Conservation (phyloP, 345 rosid species). For the thale cress (Arabidopsis thaliana) region TAIR10.1 NC_003076.8:8693001-8693500, state of each 20-base stretch:
- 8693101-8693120: slow-evolving; percentile 27
- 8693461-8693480: slow-evolving; percentile 1
- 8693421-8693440: slow-evolving; percentile 25
- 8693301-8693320: slow-evolving; percentile 86
- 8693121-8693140: slow-evolving; percentile 36
- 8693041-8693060: slow-evolving; percentile 27
- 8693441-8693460: slow-evolving; percentile 22
- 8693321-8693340: slow-evolving; percentile 96
- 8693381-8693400: slow-evolving; percentile 99
- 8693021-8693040: background rate
- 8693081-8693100: slow-evolving; percentile 5
- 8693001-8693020: slow-evolving; percentile 35
- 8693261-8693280: slow-evolving; percentile 65
- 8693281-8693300: slow-evolving; percentile 66
- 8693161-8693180: slow-evolving; percentile 41
- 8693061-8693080: background rate
- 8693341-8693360: slow-evolving; percentile 97
- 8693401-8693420: background rate
- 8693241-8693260: slow-evolving; percentile 49
- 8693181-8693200: slow-evolving; percentile 43
- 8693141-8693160: slow-evolving; percentile 34
- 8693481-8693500: background rate
- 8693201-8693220: slow-evolving; percentile 26
- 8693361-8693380: slow-evolving; percentile 97
- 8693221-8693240: slow-evolving; percentile 22